Conservation (phyloP, 352 stramenopile genomes). For the Pythium rishiriense region DNA sequence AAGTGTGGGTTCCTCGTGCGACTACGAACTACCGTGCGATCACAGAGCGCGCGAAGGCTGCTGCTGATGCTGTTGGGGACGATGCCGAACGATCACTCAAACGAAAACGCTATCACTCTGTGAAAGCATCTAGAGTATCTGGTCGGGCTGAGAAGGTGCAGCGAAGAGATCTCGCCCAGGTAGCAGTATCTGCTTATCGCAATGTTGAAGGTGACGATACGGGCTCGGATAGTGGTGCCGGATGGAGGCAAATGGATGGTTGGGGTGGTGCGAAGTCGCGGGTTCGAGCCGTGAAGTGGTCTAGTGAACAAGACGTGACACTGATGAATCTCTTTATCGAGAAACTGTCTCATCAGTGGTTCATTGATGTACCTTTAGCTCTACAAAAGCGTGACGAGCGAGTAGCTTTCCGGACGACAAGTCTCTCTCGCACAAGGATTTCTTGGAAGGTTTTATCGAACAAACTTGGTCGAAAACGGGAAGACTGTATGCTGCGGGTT, state of each 20-base stretch:
- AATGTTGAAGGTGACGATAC: slow-evolving; percentile 14
- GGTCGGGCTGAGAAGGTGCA: slow-evolving; percentile 24
- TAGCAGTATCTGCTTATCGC: slow-evolving; percentile 17
- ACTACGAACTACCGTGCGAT: slow-evolving; percentile 49
- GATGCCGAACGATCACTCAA: slow-evolving; percentile 26
- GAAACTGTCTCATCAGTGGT: slow-evolving; percentile 71
- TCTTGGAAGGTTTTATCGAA: slow-evolving; percentile 69
- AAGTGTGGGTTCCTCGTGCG: slow-evolving; percentile 64
- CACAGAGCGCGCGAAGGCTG: slow-evolving; percentile 63
- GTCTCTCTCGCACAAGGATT: slow-evolving; percentile 57
- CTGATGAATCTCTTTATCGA: slow-evolving; percentile 78
- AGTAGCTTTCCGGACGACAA: slow-evolving; percentile 63
- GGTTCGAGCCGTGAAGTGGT: slow-evolving; percentile 61
- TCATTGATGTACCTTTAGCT: slow-evolving; percentile 73
- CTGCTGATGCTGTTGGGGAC: slow-evolving; percentile 29
- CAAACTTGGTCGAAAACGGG: slow-evolving; percentile 57
- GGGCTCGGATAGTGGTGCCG: not conserved
- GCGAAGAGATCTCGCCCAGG: slow-evolving; percentile 13
- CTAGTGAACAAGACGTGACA: slow-evolving; percentile 55
- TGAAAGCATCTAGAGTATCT: slow-evolving; percentile 10
- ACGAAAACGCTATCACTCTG: slow-evolving; percentile 48
- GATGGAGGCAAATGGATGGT: slow-evolving; percentile 23
- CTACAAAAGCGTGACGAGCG: slow-evolving; percentile 65
- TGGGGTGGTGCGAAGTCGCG: slow-evolving; percentile 48
- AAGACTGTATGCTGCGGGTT: slow-evolving; percentile 72